A percentile compares a stretch with the other conserved stretches of the same genome.
These are phyloP conservation scores for Myxozyma monticola DNA, from an alignment of 805 yeast species.

Conservation along the genomic window DNA sequence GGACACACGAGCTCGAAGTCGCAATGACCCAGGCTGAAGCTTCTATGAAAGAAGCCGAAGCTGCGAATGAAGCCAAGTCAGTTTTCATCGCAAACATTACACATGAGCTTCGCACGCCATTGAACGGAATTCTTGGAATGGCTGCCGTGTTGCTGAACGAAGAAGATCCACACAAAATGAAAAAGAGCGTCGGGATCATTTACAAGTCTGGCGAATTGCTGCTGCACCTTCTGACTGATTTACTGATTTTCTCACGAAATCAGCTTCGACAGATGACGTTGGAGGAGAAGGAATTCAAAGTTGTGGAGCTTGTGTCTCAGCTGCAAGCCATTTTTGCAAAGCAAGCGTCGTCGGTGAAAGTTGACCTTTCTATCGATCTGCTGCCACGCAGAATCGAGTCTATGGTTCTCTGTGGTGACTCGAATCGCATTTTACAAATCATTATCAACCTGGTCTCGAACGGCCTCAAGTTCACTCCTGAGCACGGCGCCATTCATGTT, in stretches of 20 bases:
- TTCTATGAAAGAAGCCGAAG: slow-evolving; percentile 44
- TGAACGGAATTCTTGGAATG: slow-evolving; percentile 95
- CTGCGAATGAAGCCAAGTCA: slow-evolving; percentile 95
- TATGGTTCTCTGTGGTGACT: slow-evolving; percentile 81
- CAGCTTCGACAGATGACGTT: slow-evolving; percentile 79
- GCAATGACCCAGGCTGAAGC: slow-evolving; percentile 44
- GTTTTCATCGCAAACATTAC: slow-evolving; percentile 90
- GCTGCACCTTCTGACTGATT: slow-evolving; percentile 84
- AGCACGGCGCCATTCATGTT: slow-evolving; percentile 41
- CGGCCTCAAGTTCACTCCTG: slow-evolving; percentile 88
- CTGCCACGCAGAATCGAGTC: slow-evolving; percentile 51
- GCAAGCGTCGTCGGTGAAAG: slow-evolving; percentile 74
- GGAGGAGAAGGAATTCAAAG: slow-evolving; percentile 77
- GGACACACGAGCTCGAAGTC: slow-evolving; percentile 85
- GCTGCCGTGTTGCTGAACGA: slow-evolving; percentile 93
- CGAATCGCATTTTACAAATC: slow-evolving; percentile 85
- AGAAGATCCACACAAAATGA: slow-evolving; percentile 62
- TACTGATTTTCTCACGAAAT: slow-evolving; percentile 88
- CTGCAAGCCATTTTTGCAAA: slow-evolving; percentile 81
- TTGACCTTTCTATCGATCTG: slow-evolving; percentile 61
- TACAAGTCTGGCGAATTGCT: slow-evolving; percentile 89
- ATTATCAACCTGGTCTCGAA: slow-evolving; percentile 91
- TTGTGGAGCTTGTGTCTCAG: slow-evolving; percentile 80
- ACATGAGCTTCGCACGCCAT: slow-evolving; percentile 91
- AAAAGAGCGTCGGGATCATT: slow-evolving; percentile 75